Percentiles rank a stretch among this genome's conserved stretches.
Conservation (phyloP, 2,329 filamentous ascomycete species). For the Ascochyta lentis region DNA sequence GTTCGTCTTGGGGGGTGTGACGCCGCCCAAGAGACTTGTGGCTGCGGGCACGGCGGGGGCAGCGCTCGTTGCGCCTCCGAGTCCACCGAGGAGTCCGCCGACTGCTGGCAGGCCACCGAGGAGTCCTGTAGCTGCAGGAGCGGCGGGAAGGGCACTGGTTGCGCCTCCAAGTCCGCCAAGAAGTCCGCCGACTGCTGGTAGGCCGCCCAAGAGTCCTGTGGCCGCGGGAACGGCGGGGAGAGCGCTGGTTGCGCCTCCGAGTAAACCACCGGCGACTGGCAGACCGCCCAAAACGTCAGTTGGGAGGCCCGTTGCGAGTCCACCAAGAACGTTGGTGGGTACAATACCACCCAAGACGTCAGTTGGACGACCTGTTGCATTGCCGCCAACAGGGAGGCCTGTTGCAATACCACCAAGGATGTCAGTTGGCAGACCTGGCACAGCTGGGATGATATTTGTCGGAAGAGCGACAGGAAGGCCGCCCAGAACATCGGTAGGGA, state of each 20-base stretch:
- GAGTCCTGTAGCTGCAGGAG: background rate
- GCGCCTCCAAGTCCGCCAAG: background rate
- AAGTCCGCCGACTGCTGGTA: background rate
- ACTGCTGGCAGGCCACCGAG: background rate
- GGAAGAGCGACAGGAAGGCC: background rate
- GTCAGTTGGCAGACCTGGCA: too few relatives aligned
- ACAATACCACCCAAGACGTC: background rate
- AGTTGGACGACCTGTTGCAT: background rate
- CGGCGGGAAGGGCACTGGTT: background rate
- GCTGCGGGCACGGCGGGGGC: conserved; percentile 3
- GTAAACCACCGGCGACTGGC: too few relatives aligned
- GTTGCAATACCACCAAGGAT: too few relatives aligned
- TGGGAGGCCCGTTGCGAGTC: background rate
- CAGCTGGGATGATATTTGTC: too few relatives aligned
- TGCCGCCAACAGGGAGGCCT: background rate
- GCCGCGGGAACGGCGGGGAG: background rate
- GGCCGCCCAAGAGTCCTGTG: background rate
- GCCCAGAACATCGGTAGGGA: background rate
- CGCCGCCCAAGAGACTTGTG: background rate
- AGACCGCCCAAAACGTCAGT: too few relatives aligned
- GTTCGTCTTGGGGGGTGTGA: background rate
- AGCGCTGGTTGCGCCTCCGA: too few relatives aligned
- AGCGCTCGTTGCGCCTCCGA: background rate
- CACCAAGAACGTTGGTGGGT: background rate
- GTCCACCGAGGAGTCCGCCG: background rate